A percentile compares a stretch with the other conserved stretches of the same genome.
Conservation (phyloP, 805 yeast genomes). For the Wickerhamomyces sydowiorum region DNA sequence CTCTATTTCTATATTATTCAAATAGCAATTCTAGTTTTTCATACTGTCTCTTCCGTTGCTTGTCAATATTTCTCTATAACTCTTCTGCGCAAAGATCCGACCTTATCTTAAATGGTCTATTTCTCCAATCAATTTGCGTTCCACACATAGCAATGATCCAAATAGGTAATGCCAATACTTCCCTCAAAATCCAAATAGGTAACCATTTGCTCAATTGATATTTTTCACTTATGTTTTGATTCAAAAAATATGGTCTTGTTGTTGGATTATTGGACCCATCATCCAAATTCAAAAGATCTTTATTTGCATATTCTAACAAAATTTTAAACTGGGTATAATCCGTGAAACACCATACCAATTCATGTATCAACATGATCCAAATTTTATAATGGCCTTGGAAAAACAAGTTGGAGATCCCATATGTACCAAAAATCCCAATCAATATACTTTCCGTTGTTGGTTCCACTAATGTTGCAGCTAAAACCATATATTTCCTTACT, state of each 20-base stretch:
- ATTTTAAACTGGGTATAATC: constrained; percentile 57
- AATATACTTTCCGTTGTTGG: constrained; percentile 79
- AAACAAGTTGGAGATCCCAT: constrained; percentile 45
- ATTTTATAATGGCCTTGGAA: constrained; percentile 27
- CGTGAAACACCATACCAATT: constrained; percentile 53
- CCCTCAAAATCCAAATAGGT: constrained; percentile 62
- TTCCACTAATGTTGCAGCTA: constrained; percentile 76
- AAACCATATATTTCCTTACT: constrained; percentile 82
- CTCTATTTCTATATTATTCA: too few relatives aligned
- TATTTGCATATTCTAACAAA: constrained; percentile 28
- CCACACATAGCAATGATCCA: constrained; percentile 83
- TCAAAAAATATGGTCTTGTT: constrained; percentile 24
- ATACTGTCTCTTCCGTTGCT: not conserved
- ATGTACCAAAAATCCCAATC: constrained; percentile 62
- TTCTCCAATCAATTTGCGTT: constrained; percentile 72
- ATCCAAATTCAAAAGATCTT: constrained; percentile 10
- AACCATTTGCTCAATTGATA: constrained; percentile 20
- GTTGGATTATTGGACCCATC: constrained; percentile 6
- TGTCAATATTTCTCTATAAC: constrained; percentile 14
- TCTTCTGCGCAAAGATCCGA: constrained; percentile 77
- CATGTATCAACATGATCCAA: constrained; percentile 43
- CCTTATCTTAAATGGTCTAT: constrained; percentile 65
- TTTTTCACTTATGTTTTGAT: constrained; percentile 13
- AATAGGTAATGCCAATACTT: constrained; percentile 70
- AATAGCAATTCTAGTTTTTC: not conserved